Percentiles rank a stretch among this genome's conserved stretches.
These are phyloP conservation scores for Hansenula lynferdii DNA, from an alignment of 1,139 yeast species.

Conservation along the genomic window DNA sequence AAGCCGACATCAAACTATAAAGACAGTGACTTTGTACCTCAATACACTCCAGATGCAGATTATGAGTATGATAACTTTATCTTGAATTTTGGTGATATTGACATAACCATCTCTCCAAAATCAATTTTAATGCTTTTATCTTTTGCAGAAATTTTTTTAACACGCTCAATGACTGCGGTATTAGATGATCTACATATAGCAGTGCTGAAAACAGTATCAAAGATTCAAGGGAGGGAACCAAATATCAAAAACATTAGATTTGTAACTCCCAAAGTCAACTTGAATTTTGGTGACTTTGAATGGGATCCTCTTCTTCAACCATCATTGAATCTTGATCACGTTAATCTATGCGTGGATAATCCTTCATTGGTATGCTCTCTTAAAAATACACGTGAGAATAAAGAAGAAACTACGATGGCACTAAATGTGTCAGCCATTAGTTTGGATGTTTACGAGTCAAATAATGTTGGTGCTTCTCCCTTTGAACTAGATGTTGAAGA, in stretches of 20 bases:
- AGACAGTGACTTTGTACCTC: slow-evolving; percentile 42
- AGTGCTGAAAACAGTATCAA: slow-evolving; percentile 42
- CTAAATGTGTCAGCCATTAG: slow-evolving; percentile 9
- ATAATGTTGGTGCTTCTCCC: no score
- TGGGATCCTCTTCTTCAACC: slow-evolving; percentile 10
- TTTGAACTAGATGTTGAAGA: slow-evolving; percentile 23
- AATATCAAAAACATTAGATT: slow-evolving; percentile 43
- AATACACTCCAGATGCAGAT: slow-evolving; percentile 34
- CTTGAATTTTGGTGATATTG: slow-evolving; percentile 44
- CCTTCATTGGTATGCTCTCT: slow-evolving; percentile 15
- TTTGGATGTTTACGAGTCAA: no score
- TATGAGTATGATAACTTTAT: slow-evolving; percentile 53
- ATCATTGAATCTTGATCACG: slow-evolving; percentile 4
- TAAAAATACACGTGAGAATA: not conserved
- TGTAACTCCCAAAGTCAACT: slow-evolving; percentile 40
- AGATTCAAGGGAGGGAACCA: slow-evolving; percentile 33
- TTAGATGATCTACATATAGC: slow-evolving; percentile 65
- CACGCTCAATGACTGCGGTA: slow-evolving; percentile 39
- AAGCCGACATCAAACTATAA: slow-evolving; percentile 36
- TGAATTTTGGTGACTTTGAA: slow-evolving; percentile 5
- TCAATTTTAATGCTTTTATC: slow-evolving; percentile 30
- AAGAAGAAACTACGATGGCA: slow-evolving; percentile 9
- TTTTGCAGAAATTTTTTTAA: slow-evolving; percentile 30
- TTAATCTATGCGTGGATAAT: slow-evolving; percentile 5
- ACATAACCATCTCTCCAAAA: slow-evolving; percentile 35